Percentiles rank a stretch among this genome's conserved stretches.
These are phyloP conservation scores for Amoebophrya sp. DNA, from an alignment of 169 alveolate genomes.

Conservation along the genomic window DNA sequence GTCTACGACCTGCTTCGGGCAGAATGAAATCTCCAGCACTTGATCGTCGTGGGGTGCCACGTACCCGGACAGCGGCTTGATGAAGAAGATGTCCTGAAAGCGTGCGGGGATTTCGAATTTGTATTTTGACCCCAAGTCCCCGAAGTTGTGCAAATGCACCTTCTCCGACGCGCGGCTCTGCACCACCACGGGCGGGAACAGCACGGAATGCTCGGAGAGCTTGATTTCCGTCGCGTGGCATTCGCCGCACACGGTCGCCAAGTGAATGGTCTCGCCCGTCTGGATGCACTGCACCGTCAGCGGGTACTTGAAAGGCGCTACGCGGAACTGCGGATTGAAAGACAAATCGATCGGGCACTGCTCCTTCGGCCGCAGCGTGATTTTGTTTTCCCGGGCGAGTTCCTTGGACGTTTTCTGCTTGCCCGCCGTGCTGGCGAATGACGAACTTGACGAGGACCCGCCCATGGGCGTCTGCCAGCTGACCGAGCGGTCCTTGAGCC, in stretches of 20 bases:
- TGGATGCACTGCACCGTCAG: neutral
- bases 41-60: neutral
- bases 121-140: constrained; percentile 49
- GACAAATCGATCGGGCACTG: constrained; percentile 28
- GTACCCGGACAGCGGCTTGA: neutral
- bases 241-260: neutral
- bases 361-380: constrained; percentile 28
- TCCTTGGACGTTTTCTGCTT: neutral
- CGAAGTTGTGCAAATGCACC: constrained; percentile 49
- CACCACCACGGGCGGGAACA: constrained; percentile 51
- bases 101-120: constrained; percentile 34
- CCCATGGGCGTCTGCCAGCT: constrained; percentile 20
- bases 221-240: constrained; percentile 35
- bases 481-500: constrained; percentile 25
- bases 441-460: neutral
- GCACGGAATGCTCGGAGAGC: constrained; percentile 39
- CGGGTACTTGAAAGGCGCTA: constrained; percentile 27
- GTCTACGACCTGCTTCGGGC: neutral
- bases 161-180: constrained; percentile 42
- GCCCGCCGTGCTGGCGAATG: neutral
- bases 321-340: neutral
- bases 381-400: neutral
- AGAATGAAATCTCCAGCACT: neutral
- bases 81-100: neutral
- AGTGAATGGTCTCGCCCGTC: constrained; percentile 19